Evolutionary conservation across 2,329 filamentous ascomycete genomes (phyloP), one percentile per base, ranked within the genome.

Genomic region (Phaeosphaeriaceae sp.): DNA sequence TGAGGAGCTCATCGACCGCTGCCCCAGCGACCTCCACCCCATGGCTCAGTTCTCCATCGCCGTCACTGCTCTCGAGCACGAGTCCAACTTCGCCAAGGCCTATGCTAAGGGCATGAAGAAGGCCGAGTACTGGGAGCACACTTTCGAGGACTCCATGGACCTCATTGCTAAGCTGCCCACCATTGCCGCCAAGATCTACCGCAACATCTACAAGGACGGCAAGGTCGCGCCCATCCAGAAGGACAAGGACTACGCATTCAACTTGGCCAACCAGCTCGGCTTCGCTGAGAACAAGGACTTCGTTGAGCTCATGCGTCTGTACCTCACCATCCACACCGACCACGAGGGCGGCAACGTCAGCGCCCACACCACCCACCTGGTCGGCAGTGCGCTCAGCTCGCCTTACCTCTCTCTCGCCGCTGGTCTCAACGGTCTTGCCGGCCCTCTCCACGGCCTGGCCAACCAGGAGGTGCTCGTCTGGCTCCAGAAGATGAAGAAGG

Each of bases 381-480:
- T 99, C 74, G 95, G 95, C 81, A 92, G 89, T 77, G 94, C 95
- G 73, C 90, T 99, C 77, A 96, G 91, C 88, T 99, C 95, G 67
- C 93, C 95, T 67, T 96, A 96, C 89, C 90, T 99, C 72, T 99
- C 95, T 58, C 87, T 99, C 69, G 90, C 95, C 74, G 95, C 95
- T 76, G 95, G 95, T 83, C 89, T 99, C 64, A 97, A 99, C 84
- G 95, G 95, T 87, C 91, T 99, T 69, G 95, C 95, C 74, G 95
- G 95, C 76, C 95, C 95, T 78, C 93, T 99, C 62, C 95, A 99
- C 89, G 95, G 95, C 82, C 89, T 99, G 76, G 95, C 95, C 81
- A 99, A 99, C 89, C 95, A 99, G 87, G 95, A 99, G 85, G 95
- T 99, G 71, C 89, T 99, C 75, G 93, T 95, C 87, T 99, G 95